Conservation (phyloP, 768 basidiomycete genomes). For the Antrodiella citrinella region DNA sequence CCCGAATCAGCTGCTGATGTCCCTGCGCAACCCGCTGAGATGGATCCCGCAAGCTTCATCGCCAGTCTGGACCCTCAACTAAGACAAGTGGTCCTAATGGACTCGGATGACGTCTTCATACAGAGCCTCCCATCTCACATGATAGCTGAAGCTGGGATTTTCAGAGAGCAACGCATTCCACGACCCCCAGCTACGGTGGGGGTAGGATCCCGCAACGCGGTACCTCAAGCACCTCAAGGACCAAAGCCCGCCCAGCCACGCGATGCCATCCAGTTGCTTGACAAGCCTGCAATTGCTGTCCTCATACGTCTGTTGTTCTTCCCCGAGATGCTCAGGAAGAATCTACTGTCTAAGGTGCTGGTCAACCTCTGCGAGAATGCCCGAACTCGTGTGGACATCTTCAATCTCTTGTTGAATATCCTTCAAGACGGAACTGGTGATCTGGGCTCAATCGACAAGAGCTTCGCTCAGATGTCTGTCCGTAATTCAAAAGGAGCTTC, state of each 20-base stretch:
- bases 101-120: constrained; percentile 80
- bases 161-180: constrained; percentile 41
- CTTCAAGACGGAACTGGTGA: constrained; percentile 94
- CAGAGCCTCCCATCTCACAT: constrained; percentile 78
- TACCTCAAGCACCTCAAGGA: constrained; percentile 16
- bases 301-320: constrained; percentile 93
- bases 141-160: constrained; percentile 73
- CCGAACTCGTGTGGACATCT: constrained; percentile 83
- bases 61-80: constrained; percentile 85
- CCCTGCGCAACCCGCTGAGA: constrained; percentile 50
- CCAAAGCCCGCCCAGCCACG: constrained; percentile 55
- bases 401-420: constrained; percentile 90
- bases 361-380: constrained; percentile 94
- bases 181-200: constrained; percentile 1
- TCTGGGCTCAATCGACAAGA: constrained; percentile 84
- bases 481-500: constrained; percentile 44
- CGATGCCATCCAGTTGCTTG: constrained; percentile 89
- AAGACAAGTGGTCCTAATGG: constrained; percentile 84
- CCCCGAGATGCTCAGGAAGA: constrained; percentile 86
- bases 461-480: constrained; percentile 87
- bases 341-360: constrained; percentile 78
- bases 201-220: constrained; percentile 7
- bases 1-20: constrained; percentile 24
- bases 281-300: constrained; percentile 81
- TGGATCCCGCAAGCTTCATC: constrained; percentile 87